Evolutionary conservation across 495 filamentous ascomycete species (phyloP).

Genomic region (Aspergillus hancockii): DNA sequence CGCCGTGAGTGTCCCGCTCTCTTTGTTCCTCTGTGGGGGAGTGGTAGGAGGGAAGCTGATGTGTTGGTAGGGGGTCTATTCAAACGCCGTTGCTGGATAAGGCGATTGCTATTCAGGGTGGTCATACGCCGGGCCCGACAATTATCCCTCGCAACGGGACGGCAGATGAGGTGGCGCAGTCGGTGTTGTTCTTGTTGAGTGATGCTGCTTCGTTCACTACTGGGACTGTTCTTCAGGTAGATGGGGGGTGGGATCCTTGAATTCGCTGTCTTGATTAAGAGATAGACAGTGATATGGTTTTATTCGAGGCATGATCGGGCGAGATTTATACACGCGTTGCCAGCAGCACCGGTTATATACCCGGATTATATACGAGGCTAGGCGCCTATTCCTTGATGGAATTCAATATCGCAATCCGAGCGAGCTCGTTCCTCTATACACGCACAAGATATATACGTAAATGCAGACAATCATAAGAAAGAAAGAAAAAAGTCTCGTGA

Average conservation of each 20-base stretch:
- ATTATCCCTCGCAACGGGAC: slow-evolving; percentile 46
- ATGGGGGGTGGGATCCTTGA: slow-evolving; percentile 42
- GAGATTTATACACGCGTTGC: background rate
- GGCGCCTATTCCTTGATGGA: background rate
- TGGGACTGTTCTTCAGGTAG: slow-evolving; percentile 42
- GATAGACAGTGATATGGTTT: background rate
- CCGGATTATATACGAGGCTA: background rate
- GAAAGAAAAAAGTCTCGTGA: background rate
- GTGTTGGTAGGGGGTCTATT: slow-evolving; percentile 46
- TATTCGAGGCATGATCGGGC: background rate
- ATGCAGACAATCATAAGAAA: background rate
- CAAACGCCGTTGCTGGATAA: slow-evolving; percentile 52
- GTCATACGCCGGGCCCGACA: slow-evolving; percentile 33
- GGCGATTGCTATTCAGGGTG: slow-evolving; percentile 36
- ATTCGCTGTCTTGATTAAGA: background rate
- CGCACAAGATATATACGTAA: background rate
- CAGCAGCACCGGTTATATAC: background rate
- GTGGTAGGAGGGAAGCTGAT: background rate
- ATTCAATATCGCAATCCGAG: background rate
- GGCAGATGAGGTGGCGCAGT: slow-evolving; percentile 51
- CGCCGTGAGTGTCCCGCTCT: slow-evolving; percentile 41
- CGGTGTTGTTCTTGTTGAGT: slow-evolving; percentile 58
- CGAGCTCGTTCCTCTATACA: background rate
- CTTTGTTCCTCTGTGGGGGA: background rate
- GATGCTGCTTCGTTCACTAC: slow-evolving; percentile 58